Evolutionary conservation across 192 early-diverging fungal genomes (phyloP), one percentile per base, ranked within the genome.

Genomic region (Coemansia sp.): DNA sequence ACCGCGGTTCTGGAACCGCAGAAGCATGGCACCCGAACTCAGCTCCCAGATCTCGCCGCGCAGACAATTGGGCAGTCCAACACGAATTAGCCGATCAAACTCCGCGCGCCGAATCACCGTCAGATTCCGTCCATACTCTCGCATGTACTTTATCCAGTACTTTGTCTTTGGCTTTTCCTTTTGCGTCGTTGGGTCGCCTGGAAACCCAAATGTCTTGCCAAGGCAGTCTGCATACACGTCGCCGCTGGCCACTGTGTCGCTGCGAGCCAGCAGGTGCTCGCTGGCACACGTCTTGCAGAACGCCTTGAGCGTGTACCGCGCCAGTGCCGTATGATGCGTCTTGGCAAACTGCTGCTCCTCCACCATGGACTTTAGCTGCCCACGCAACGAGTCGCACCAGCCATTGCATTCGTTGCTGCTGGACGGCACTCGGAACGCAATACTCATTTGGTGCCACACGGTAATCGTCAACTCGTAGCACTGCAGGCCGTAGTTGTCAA

Each of bases 21-120:
- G 84, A 49, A 88, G 91, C 65, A 96, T 89, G 17, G 94, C 87
- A 19, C 95, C 95, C 55, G 88, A 90, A 75, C 88, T 90, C 15
- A 92, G 79, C 72, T 98, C 95, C 95, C 95, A 98, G 24, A 95
- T 86, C 73, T 98, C 95, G 29, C 93, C 95, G 22, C 95, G 85
- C 66, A 98, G 72, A 23, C 81, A 73, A 70, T 94, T 93, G 5
- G 94, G 92, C 39, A 98, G 79, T 4, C 95, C 95, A 7, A 95
- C 87, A 19, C 93, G 88, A 49, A 95, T 87, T n/a, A 98, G 82
- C 55, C 93, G 92, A 56, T 88, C 85, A 79, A 94, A 96, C 51
- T 89, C 93, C 2, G 93, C 83, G 0, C 86, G 79, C 41, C 90
- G 86, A 6, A 94, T 81, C 32, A 89, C 73, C 2, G 94, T 96